phyloP scores from a whole-genome alignment of 768 basidiomycete species.

The Boletus subparvulus region DNA sequence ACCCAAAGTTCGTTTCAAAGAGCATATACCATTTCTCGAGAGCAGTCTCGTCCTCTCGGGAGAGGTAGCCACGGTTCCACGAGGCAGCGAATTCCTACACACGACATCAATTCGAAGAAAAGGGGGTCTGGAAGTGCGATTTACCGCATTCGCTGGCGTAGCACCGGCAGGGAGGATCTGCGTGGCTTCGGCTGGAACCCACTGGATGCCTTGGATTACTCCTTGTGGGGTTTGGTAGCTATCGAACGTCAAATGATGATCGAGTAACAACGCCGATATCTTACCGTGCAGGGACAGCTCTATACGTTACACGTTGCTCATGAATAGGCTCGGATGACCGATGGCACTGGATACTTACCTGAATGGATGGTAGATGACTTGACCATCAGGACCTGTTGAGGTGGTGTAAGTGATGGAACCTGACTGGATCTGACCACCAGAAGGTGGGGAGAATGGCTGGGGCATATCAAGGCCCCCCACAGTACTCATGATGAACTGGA shows the following conservation, averaged over 20 bases:
- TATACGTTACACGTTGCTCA: conserved; percentile 30
- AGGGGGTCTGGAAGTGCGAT: conserved; percentile 18
- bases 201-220: conserved; percentile 61
- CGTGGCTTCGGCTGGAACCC: conserved; percentile 69
- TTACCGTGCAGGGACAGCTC: conserved; percentile 75
- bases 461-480: conserved; percentile 28
- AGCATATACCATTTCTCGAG: conserved; percentile 46
- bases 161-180: conserved; percentile 59
- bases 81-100: conserved; percentile 58
- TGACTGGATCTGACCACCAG: conserved; percentile 50
- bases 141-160: conserved; percentile 55
- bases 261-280: conserved; percentile 12
- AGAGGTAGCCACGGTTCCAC: conserved; percentile 48
- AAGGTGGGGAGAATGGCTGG: conserved; percentile 31
- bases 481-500: conserved; percentile 20
- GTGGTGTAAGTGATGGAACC: conserved; percentile 78
- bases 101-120: conserved; percentile 2
- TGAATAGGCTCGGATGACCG: conserved; percentile 10
- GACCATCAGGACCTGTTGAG: conserved; percentile 59
- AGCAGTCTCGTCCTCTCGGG: conserved; percentile 40
- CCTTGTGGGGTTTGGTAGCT: conserved; percentile 76
- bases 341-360: conserved; percentile 45
- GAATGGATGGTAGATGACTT: conserved; percentile 68
- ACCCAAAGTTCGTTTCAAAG: background rate
- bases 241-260: conserved; percentile 11